Evolutionary conservation across 306 rosid species (phyloP).

Genomic region (Acacia confusa): DNA sequence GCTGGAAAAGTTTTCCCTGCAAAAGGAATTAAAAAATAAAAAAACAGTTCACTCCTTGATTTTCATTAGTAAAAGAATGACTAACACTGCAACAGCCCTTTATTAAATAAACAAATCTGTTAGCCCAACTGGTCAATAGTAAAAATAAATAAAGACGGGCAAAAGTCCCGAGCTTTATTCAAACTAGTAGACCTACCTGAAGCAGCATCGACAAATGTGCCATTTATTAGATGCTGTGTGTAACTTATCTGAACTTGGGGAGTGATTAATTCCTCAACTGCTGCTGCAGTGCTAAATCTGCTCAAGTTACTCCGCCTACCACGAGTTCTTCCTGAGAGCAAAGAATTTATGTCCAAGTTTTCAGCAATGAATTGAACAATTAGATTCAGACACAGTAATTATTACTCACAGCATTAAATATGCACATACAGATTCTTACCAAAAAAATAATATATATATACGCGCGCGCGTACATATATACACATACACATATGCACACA

Average conservation of each 20-base stretch:
- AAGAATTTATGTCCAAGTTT: constrained; percentile 5
- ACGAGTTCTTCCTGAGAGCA: constrained; percentile 51
- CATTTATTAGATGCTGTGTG: constrained; percentile 79
- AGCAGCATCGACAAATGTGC: constrained; percentile 79
- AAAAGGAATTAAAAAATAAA: background rate
- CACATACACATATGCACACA: background rate
- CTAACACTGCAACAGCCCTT: background rate
- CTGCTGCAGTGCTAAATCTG: constrained; percentile 67
- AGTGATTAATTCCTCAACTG: constrained; percentile 57
- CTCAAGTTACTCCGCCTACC: constrained; percentile 33
- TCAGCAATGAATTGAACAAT: background rate
- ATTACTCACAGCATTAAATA: background rate
- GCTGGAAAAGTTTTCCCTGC: constrained; percentile 92
- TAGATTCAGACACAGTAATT: background rate
- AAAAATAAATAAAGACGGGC: background rate
- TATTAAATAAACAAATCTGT: background rate
- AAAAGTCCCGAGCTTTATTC: background rate
- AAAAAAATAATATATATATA: background rate
- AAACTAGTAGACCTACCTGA: constrained; percentile 51
- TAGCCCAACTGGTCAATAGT: background rate
- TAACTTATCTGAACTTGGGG: constrained; percentile 65
- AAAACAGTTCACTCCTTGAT: background rate
- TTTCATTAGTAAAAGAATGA: background rate
- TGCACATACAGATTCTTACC: background rate
- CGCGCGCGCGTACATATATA: background rate